These are phyloP conservation scores for Neurospora hispaniola DNA, from an alignment of 495 filamentous ascomycete species.

Conservation along the genomic window DNA sequence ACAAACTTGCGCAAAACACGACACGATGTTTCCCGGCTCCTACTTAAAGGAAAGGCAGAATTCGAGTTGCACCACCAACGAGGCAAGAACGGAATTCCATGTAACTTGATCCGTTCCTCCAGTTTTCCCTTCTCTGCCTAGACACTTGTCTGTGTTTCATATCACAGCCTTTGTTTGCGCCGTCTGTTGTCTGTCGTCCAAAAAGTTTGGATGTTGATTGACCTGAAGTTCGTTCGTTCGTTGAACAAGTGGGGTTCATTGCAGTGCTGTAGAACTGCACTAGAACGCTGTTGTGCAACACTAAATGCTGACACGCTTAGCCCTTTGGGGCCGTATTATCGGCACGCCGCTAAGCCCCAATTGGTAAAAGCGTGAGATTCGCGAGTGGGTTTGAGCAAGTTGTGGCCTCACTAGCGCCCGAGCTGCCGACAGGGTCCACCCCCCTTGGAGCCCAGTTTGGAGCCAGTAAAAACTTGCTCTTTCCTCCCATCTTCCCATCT, in stretches of 20 bases:
- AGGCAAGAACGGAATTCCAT: not conserved
- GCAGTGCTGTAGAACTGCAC: not conserved
- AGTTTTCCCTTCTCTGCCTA: not conserved
- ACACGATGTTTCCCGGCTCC: not conserved
- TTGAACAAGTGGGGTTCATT: not conserved
- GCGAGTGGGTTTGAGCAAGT: slow-evolving; percentile 42
- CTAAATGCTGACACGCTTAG: not conserved
- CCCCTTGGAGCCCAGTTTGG: not conserved
- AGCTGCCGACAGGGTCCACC: not conserved
- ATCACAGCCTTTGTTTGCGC: not conserved
- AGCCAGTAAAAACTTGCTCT: slow-evolving; percentile 25
- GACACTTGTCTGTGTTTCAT: not conserved
- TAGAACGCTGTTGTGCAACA: not conserved
- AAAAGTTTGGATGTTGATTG: not conserved
- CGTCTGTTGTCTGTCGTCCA: not conserved
- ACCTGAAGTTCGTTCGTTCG: not conserved
- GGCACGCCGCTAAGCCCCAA: not conserved
- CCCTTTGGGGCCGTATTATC: not conserved
- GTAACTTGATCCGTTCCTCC: not conserved
- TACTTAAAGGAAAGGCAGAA: not conserved
- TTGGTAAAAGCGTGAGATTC: not conserved
- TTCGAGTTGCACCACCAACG: not conserved
- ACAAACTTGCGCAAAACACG: not conserved
- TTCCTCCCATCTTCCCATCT: not conserved
- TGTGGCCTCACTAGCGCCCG: slow-evolving; percentile 23